Evolutionary conservation across 257 asterid species (phyloP), one percentile per base, ranked within the genome.

Genomic region (Fraxinus pennsylvanica): DNA sequence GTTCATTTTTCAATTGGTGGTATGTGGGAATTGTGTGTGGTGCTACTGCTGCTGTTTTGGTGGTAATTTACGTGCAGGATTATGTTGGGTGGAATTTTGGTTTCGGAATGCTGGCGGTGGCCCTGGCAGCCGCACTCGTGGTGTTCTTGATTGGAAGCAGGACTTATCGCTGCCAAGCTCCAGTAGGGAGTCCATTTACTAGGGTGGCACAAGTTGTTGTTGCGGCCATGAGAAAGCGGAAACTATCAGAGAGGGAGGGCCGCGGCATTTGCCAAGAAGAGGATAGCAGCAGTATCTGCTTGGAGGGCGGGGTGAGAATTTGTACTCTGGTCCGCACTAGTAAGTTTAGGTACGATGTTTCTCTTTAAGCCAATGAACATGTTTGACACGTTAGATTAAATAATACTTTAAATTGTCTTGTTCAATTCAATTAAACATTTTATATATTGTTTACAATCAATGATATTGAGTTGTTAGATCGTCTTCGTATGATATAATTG

Each of bases 1-100:
- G 90, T 52, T 90, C 95, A 7, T 90, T 91, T 86, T 91, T 91
- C 92, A 91, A 91, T 81, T 90, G 95, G 97, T 91, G 97, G 97
- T 90, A 91, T 82, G 81, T 87, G 30, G 97, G 97, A 1, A 85
- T 90, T 17, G 92, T 89, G 9, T 68, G 67, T 69, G 97, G 93
- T 36, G 90, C 93, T 84, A 79, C 91, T 22, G 17, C 88, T 0
- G 89, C 95, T 8, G 74, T 87, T 21, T 69, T 90, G 77, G 92
- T 90, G 63, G 89, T 87, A n/a, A 89, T 90, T 63, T 91, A 90
- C 84, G 89, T 91, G 30, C 87, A 91, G 82, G 95, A 88, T 2
- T 74, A 81, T 10, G 87, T 91, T 5, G 89, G 92, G 9, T 91
- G 95, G 97, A 78, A 76, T 29, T 4, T 81, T 17, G 95, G 92